Evolutionary conservation across 371 early-diverging fungal genomes (phyloP).

Genomic region (Choanephora cucurbitarum): DNA sequence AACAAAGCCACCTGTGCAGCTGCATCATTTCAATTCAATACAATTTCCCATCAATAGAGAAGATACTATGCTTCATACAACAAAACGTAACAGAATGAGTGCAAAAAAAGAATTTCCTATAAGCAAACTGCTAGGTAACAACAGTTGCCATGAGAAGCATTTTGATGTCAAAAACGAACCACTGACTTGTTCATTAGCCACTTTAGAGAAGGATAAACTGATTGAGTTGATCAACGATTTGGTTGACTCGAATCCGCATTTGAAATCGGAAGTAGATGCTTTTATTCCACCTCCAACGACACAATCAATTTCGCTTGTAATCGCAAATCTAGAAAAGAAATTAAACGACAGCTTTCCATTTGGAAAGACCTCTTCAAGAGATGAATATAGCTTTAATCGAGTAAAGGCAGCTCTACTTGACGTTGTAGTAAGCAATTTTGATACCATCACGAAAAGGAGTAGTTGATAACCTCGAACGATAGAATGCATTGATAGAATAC

Average conservation of each 20-base stretch:
- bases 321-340: slow-evolving; percentile 66
- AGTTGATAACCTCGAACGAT: slow-evolving; percentile 1
- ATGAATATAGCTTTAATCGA: slow-evolving; percentile 20
- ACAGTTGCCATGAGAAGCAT: not conserved
- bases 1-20: slow-evolving; percentile 8
- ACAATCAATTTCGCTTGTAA: slow-evolving; percentile 62
- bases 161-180: not conserved
- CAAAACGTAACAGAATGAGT: slow-evolving; percentile 23
- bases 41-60: slow-evolving; percentile 5
- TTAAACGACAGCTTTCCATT: slow-evolving; percentile 79
- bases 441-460: not conserved
- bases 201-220: slow-evolving; percentile 70
- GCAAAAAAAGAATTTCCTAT: slow-evolving; percentile 27
- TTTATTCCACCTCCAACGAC: slow-evolving; percentile 78
- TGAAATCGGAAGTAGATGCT: slow-evolving; percentile 65
- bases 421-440: slow-evolving; percentile 14
- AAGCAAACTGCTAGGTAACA: slow-evolving; percentile 31
- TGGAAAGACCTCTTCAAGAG: slow-evolving; percentile 22
- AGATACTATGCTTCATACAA: slow-evolving; percentile 13
- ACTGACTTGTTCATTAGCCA: slow-evolving; percentile 30
- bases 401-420: slow-evolving; percentile 15
- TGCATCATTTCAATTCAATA: not conserved
- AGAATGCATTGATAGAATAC: slow-evolving; percentile 76
- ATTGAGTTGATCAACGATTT: slow-evolving; percentile 69
- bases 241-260: slow-evolving; percentile 70